A percentile compares a stretch with the other conserved stretches of the same genome.
Evolutionary conservation across 2,329 filamentous ascomycete species (phyloP).

Genomic region (Alternaria conjuncta): DNA sequence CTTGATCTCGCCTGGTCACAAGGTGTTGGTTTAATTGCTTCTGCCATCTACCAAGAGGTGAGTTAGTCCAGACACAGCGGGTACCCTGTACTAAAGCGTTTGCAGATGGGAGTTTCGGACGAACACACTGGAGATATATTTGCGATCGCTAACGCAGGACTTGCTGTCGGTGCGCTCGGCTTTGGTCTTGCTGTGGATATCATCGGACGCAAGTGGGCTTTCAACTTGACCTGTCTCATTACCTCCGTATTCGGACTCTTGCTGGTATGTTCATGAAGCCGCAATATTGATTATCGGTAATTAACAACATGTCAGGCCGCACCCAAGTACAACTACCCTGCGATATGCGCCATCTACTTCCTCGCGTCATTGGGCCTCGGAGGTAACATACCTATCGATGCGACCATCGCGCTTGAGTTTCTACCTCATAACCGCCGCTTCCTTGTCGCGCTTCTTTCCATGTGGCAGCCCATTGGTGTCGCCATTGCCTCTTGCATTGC

Average conservation of each 20-base stretch:
- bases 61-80: not conserved
- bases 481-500: slow-evolving; percentile 35
- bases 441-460: slow-evolving; percentile 37
- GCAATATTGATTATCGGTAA: not conserved
- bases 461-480: slow-evolving; percentile 41
- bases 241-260: slow-evolving; percentile 35
- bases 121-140: slow-evolving; percentile 32
- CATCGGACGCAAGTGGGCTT: slow-evolving; percentile 38
- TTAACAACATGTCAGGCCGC: slow-evolving; percentile 26
- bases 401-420: slow-evolving; percentile 36
- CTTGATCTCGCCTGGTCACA: slow-evolving; percentile 41
- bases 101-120: slow-evolving; percentile 22
- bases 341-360: slow-evolving; percentile 39
- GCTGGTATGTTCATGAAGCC: slow-evolving; percentile 13
- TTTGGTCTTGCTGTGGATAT: slow-evolving; percentile 37
- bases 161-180: slow-evolving; percentile 35
- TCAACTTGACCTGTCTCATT: slow-evolving; percentile 37
- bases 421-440: slow-evolving; percentile 36
- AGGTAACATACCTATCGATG: slow-evolving; percentile 39
- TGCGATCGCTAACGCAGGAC: slow-evolving; percentile 36
- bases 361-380: slow-evolving; percentile 34
- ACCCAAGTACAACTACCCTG: slow-evolving; percentile 38
- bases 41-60: slow-evolving; percentile 41
- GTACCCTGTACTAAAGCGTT: not conserved
- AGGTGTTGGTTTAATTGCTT: slow-evolving; percentile 34